Base-by-base conservation (phyloP, 2,329 filamentous ascomycete genomes). In the Sclerotinia borealis region DNA sequence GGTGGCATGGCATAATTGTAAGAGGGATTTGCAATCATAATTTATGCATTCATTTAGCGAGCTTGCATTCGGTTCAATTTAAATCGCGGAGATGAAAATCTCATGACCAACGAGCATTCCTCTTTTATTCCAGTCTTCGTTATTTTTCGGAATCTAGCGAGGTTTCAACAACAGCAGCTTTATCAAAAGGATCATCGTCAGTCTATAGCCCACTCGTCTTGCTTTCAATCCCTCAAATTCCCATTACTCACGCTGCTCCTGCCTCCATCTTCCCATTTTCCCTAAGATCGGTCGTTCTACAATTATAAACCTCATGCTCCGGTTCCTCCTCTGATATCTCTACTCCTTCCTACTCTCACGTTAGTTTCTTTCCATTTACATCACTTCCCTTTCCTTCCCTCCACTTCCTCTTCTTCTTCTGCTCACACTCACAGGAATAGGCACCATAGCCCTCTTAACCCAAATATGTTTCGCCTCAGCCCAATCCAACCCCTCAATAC, bases 401-500 rank as follows among this genome's bases (percentile, higher is more conserved):
- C 11, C 3, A 25, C 19, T 25, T 47, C 11, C 13, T 48, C 8
- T 34, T 8, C 13, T 37, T 9, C 27, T 47, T 56, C 15, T 8
- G 4, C 17, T 8, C 11, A 56, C 2, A 50, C 59, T 61, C 25
- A 61, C 47, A 13, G 87, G 87, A 66, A 90, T 89, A 39, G 86
- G 83, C 22, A 89, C 80, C 79, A 90, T 86, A 25, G 48, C 54
- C 31, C 52, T 62, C 55, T 63, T 59, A 37, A 58, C 55, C 62
- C 58, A 64, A 69, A 90, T 85, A 76, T 91, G 87, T 67, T 84
- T 83, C 34, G 85, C 85, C 3, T 73, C 76, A 15, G 73, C 77
- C 83, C 86, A 85, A 73, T 86, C 81, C 25, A 90, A 76, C 1
- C 82, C 85, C 7, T 85, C 81, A 51, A 91, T 78, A 70, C 87